Evolutionary conservation across 495 filamentous ascomycete species (phyloP).

Genomic region (Penicillium argentinense): DNA sequence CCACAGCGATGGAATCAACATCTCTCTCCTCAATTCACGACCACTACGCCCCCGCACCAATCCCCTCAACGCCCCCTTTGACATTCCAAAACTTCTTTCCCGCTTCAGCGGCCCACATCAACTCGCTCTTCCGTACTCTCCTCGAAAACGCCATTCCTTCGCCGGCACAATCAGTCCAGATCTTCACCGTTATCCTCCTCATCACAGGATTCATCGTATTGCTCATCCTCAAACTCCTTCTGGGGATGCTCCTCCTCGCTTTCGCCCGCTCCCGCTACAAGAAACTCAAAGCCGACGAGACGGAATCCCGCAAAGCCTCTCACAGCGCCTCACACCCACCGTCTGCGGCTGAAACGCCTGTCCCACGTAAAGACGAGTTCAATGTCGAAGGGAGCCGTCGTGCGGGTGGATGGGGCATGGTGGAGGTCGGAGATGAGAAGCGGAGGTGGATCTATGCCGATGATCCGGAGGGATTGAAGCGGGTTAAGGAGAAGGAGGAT

Average conservation of each 20-base stretch:
- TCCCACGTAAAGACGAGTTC: conserved; percentile 40
- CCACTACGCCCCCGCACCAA: conserved; percentile 35
- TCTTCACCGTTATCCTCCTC: conserved; percentile 73
- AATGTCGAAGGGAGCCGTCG: conserved; percentile 69
- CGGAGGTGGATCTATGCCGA: conserved; percentile 84
- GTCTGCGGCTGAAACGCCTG: not conserved
- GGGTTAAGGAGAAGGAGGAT: conserved; percentile 70
- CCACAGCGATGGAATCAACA: conserved; percentile 64
- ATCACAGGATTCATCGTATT: conserved; percentile 73
- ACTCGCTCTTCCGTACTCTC: conserved; percentile 35
- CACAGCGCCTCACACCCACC: conserved; percentile 6
- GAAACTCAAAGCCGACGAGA: conserved; percentile 73
- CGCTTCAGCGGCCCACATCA: conserved; percentile 36
- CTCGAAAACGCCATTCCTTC: conserved; percentile 47
- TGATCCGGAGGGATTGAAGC: conserved; percentile 68
- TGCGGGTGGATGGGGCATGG: conserved; percentile 76
- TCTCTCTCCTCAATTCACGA: conserved; percentile 63
- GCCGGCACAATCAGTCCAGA: conserved; percentile 42
- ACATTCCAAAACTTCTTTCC: conserved; percentile 39
- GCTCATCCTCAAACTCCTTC: conserved; percentile 75
- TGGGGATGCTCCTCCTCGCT: conserved; percentile 78
- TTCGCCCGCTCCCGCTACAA: conserved; percentile 75
- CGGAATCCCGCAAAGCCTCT: conserved; percentile 29
- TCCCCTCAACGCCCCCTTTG: conserved; percentile 33
- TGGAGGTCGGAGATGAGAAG: conserved; percentile 88